A percentile compares a stretch with the other conserved stretches of the same genome.
Conservation (phyloP, 192 early-diverging fungal genomes). For the Mortierella alpina region DNA sequence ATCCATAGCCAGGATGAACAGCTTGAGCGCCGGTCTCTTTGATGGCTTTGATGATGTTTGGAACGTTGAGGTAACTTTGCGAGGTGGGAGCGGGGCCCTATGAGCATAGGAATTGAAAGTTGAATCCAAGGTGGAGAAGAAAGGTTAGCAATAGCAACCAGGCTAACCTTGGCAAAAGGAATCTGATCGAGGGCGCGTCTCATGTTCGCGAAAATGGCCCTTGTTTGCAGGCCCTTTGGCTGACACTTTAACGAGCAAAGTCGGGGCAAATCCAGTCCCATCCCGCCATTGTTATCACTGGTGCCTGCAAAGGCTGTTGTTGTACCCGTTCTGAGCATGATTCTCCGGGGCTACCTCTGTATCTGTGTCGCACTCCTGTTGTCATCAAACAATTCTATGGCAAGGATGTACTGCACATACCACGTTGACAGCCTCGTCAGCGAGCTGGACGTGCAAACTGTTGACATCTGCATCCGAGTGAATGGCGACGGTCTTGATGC, state of each 20-base stretch:
- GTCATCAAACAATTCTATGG: slow-evolving; percentile 8
- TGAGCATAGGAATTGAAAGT: neutral
- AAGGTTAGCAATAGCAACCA: neutral
- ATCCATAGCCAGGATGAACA: slow-evolving; percentile 95
- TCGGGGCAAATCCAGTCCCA: slow-evolving; percentile 5
- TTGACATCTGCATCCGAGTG: slow-evolving; percentile 94
- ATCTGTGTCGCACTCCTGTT: neutral
- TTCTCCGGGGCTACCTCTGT: no score
- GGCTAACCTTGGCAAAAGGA: no score
- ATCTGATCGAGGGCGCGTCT: no score
- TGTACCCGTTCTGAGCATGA: neutral
- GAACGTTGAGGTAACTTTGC: slow-evolving; percentile 86
- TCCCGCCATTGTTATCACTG: neutral
- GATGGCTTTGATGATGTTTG: slow-evolving; percentile 82
- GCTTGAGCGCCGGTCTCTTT: slow-evolving; percentile 85
- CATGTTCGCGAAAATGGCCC: no score
- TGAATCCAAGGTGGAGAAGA: neutral
- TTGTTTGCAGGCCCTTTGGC: neutral
- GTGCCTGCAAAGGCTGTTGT: slow-evolving; percentile 8
- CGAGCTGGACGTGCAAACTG: slow-evolving; percentile 86
- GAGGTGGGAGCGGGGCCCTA: slow-evolving; percentile 81
- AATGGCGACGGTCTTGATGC: slow-evolving; percentile 93
- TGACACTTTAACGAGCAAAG: slow-evolving; percentile 37
- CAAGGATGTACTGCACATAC: slow-evolving; percentile 21
- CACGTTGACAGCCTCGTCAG: slow-evolving; percentile 88